A percentile compares a stretch with the other conserved stretches of the same genome.
phyloP scores from a whole-genome alignment of 2,329 filamentous ascomycete species.

The Beauveria brongniartii region DNA sequence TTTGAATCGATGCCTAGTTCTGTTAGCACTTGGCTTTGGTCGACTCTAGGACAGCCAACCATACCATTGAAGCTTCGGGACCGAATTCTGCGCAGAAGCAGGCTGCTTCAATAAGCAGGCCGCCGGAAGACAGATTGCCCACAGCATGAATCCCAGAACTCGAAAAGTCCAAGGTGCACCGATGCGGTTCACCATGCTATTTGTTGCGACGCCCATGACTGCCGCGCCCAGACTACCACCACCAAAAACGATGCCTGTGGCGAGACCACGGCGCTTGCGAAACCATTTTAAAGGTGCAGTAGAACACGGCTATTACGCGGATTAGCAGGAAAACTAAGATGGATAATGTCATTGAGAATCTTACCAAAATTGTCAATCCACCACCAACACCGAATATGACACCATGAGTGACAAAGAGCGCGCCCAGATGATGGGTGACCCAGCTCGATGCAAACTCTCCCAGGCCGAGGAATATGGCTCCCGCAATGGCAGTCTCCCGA shows the following conservation, averaged over 20 bases:
- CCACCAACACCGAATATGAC: slow-evolving; percentile 21
- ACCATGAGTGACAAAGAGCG: slow-evolving; percentile 20
- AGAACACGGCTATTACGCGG: slow-evolving; percentile 16
- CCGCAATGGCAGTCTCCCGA: slow-evolving; percentile 16
- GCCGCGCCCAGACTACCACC: slow-evolving; percentile 21
- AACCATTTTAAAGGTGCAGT: slow-evolving; percentile 21
- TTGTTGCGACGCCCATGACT: slow-evolving; percentile 19
- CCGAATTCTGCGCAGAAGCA: not conserved
- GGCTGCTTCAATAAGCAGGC: slow-evolving; percentile 18
- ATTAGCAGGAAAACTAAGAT: not conserved
- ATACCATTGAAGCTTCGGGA: slow-evolving; percentile 20
- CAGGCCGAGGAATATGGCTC: slow-evolving; percentile 19
- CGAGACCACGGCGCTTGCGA: slow-evolving; percentile 19
- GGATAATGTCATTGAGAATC: not conserved
- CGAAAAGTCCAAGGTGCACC: slow-evolving; percentile 22
- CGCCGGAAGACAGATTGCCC: slow-evolving; percentile 21
- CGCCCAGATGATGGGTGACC: slow-evolving; percentile 16
- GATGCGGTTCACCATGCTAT: slow-evolving; percentile 16
- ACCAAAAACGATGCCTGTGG: slow-evolving; percentile 22
- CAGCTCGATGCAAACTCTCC: slow-evolving; percentile 22
- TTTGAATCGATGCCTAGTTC: slow-evolving; percentile 18
- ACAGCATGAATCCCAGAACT: slow-evolving; percentile 19
- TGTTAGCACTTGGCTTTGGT: not conserved
- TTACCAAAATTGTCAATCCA: slow-evolving; percentile 19
- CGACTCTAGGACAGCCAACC: not conserved